Percentiles rank a stretch among this genome's conserved stretches.
phyloP scores from a whole-genome alignment of 1,284 basidiomycete species.

The Ganoderma boninense region DNA sequence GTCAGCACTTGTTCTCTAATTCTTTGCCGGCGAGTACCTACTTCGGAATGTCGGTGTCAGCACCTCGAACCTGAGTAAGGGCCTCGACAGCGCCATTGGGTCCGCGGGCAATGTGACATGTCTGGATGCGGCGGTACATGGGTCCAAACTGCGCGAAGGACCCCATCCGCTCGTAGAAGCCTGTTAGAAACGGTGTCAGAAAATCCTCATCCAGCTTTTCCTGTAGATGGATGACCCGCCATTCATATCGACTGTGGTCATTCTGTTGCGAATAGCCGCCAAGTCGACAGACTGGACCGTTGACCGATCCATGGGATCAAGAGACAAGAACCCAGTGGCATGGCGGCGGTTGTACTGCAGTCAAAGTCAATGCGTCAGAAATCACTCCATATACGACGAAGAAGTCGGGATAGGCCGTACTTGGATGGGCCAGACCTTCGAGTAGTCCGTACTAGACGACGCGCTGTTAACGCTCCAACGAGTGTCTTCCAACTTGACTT shows the following conservation, averaged over 20 bases:
- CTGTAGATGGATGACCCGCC: slow-evolving; percentile 10
- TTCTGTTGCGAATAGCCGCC: slow-evolving; percentile 32
- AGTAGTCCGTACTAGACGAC: slow-evolving; percentile 5
- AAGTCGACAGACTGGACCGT: slow-evolving; percentile 20
- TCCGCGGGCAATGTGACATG: slow-evolving; percentile 16
- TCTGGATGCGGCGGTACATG: slow-evolving; percentile 20
- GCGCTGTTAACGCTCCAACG: slow-evolving; percentile 41
- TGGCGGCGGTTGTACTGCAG: slow-evolving; percentile 37
- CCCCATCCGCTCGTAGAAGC: slow-evolving; percentile 23
- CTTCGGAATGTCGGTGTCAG: slow-evolving; percentile 28
- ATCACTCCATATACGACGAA: not conserved
- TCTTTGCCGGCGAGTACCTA: not conserved
- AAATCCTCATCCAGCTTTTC: not conserved
- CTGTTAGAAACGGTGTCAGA: slow-evolving; percentile 8
- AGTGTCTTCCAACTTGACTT: slow-evolving; percentile 38
- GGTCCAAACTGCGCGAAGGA: slow-evolving; percentile 31
- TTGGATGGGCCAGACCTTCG: slow-evolving; percentile 12
- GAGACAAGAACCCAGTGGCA: slow-evolving; percentile 45
- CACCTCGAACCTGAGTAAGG: slow-evolving; percentile 14
- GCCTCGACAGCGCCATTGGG: slow-evolving; percentile 11
- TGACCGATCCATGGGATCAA: slow-evolving; percentile 23
- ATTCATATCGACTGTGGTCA: slow-evolving; percentile 16
- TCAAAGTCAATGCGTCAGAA: not conserved
- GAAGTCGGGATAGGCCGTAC: not conserved
- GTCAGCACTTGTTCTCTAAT: not conserved